Evolutionary conservation across 371 early-diverging fungal species (phyloP), one percentile per base, ranked within the genome.

Genomic region (Nematocida sp.): DNA sequence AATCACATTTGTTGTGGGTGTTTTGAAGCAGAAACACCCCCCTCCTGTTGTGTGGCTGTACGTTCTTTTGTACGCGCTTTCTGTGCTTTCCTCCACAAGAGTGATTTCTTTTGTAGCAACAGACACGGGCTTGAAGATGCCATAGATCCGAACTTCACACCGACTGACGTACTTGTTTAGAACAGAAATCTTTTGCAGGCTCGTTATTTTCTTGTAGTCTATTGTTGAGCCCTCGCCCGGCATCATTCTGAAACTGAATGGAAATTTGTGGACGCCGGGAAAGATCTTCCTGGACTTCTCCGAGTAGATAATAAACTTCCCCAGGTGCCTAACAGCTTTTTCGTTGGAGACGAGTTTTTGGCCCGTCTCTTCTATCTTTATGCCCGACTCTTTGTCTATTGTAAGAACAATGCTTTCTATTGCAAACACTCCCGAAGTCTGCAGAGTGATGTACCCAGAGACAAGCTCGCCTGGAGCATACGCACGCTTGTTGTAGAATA

Each of bases 111-210:
- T 60, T 1, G 11, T 15, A 8, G 23, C 15, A 7, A 31, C 37
- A 17, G 74, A 41, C 19, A 70, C 62, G 27, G 74, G 74, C 57
- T 70, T 70, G 31, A 57, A 70, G 31, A 70, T 70, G n/a, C 74
- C 74, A 29, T 57, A 70, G 37, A 70, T 70, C 36, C 50, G 46
- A 48, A 70, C 74, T 40, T 70, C 74, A 41, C 74, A 70, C 27
- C 37, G 46, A 48, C 46, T 56, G 19, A 70, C 60, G 48, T 70
- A 70, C 27, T 27, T 57, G 32, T 70, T 70, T 21, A 70, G 21
- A 2, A 56, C 49, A 36, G 29, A 60, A 23, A 70, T 70, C 11
- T 57, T 31, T 60, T 37, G 57, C 8, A 36, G 19, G 31, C 60
- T 17, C 1, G 63, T 60, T 21, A 15, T 45, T 70, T 70, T 70